These are phyloP conservation scores for Penicillium sp. DNA, from an alignment of 2,329 filamentous ascomycete species.

Conservation along the genomic window DNA sequence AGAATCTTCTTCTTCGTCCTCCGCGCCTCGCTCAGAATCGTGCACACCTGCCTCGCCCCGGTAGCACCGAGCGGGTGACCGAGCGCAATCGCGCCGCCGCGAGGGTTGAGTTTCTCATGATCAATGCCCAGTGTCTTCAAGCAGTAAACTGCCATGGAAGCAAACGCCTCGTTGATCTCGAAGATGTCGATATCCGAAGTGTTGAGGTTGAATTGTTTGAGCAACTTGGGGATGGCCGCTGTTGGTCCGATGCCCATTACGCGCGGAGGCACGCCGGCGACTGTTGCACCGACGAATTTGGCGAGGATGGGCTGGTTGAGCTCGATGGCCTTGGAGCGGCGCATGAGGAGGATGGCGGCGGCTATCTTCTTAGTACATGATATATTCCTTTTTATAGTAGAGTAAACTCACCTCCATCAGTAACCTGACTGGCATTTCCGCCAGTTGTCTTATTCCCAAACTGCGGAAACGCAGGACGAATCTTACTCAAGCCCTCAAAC, in stretches of 20 bases:
- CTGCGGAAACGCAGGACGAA: constrained; percentile 83
- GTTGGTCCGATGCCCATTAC: constrained; percentile 83
- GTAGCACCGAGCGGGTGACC: constrained; percentile 90
- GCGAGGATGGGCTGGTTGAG: constrained; percentile 87
- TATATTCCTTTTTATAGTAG: neutral
- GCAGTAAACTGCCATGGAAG: constrained; percentile 96
- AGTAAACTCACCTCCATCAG: constrained; percentile 67
- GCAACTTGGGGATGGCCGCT: constrained; percentile 71
- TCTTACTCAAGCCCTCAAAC: constrained; percentile 73
- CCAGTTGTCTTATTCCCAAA: constrained; percentile 84
- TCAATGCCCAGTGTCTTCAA: constrained; percentile 62
- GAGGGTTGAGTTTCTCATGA: constrained; percentile 77
- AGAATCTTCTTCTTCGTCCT: constrained; percentile 85
- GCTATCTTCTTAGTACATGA: constrained; percentile 43
- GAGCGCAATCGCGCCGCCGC: constrained; percentile 87
- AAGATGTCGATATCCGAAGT: constrained; percentile 82
- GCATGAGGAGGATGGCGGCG: constrained; percentile 87
- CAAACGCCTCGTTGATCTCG: constrained; percentile 97
- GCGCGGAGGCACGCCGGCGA: constrained; percentile 82
- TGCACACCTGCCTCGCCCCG: constrained; percentile 84
- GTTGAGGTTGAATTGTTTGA: constrained; percentile 71
- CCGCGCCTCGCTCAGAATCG: constrained; percentile 78
- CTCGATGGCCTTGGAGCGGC: constrained; percentile 80
- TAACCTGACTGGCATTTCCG: constrained; percentile 92
- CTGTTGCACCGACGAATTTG: constrained; percentile 90